A percentile compares a stretch with the other conserved stretches of the same genome.
These are phyloP conservation scores for Bacidia rubella DNA, from an alignment of 495 filamentous ascomycete species.

Conservation along the genomic window DNA sequence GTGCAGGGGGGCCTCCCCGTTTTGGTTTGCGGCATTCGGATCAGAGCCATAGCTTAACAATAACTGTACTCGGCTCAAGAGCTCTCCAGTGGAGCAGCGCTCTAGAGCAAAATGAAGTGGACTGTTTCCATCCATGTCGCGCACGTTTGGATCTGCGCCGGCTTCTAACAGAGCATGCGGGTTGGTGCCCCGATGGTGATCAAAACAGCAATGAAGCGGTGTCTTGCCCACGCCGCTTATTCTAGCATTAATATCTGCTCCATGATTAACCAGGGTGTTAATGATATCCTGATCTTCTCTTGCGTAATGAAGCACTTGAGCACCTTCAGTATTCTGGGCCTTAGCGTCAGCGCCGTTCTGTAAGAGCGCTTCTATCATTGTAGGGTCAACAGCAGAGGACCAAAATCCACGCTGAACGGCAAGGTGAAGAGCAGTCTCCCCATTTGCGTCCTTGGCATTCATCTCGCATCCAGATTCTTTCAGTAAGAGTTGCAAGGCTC, in stretches of 20 bases:
- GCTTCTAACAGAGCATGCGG: not conserved
- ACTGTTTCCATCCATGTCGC: conserved; percentile 1
- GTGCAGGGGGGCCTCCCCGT: not conserved
- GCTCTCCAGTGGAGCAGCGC: too few relatives aligned
- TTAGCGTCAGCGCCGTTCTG: not conserved
- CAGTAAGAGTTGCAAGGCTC: conserved; percentile 1
- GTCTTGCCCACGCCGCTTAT: not conserved
- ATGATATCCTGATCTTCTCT: not conserved
- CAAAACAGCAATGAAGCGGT: not conserved
- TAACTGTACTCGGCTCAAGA: not conserved
- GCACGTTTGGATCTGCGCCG: conserved; percentile 3
- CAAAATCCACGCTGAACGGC: not conserved
- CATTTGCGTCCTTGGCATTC: not conserved
- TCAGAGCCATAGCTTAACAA: not conserved
- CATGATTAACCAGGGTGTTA: not conserved
- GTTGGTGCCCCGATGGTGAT: not conserved
- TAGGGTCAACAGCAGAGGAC: not conserved
- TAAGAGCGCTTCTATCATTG: not conserved
- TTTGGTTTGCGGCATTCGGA: not conserved
- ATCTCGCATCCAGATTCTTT: conserved; percentile 2
- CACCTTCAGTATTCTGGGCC: not conserved
- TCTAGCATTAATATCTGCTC: not conserved
- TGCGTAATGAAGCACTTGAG: not conserved
- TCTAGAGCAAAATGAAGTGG: not conserved
- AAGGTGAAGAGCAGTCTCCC: not conserved